Percentiles rank a stretch among this genome's conserved stretches.
These are phyloP conservation scores for Saturnispora galanensis DNA, from an alignment of 805 yeast genomes.

Conservation along the genomic window DNA sequence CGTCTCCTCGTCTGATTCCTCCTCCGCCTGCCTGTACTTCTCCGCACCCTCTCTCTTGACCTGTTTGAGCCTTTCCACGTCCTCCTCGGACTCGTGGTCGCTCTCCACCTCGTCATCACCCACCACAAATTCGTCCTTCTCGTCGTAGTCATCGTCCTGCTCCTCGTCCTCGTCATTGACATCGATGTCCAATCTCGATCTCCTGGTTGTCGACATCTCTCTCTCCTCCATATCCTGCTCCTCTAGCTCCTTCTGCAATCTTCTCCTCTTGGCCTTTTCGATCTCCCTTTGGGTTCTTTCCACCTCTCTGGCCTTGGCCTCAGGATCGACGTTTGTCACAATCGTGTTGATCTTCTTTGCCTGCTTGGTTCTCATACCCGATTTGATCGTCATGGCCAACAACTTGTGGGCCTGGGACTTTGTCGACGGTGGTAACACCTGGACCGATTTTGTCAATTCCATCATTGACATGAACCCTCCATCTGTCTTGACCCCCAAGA, in stretches of 20 bases:
- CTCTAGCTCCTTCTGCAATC: slow-evolving; percentile 47
- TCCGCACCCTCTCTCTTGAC: slow-evolving; percentile 49
- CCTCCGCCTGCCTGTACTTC: slow-evolving; percentile 41
- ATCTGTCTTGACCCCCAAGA: slow-evolving; percentile 61
- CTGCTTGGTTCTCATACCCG: slow-evolving; percentile 34
- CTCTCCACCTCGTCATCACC: slow-evolving; percentile 28
- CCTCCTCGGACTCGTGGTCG: slow-evolving; percentile 36
- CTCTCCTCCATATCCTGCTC: slow-evolving; percentile 34
- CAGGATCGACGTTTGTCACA: slow-evolving; percentile 55
- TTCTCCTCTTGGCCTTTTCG: slow-evolving; percentile 55
- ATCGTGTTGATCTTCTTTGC: slow-evolving; percentile 41
- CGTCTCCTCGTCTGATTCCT: slow-evolving; percentile 43
- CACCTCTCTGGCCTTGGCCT: slow-evolving; percentile 52
- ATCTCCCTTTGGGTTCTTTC: slow-evolving; percentile 60
- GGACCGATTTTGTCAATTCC: slow-evolving; percentile 53
- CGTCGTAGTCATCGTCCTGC: slow-evolving; percentile 20
- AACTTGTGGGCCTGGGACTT: slow-evolving; percentile 71
- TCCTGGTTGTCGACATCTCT: slow-evolving; percentile 24
- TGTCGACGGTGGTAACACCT: slow-evolving; percentile 87
- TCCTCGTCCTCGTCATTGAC: slow-evolving; percentile 10
- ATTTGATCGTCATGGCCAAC: slow-evolving; percentile 61
- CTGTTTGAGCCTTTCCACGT: slow-evolving; percentile 48
- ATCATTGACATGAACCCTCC: slow-evolving; percentile 64
- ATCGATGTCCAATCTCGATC: slow-evolving; percentile 12
- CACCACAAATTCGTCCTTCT: slow-evolving; percentile 28